Base-by-base conservation (phyloP, 2,329 filamentous ascomycete genomes). In the Phaeosphaeriaceae sp. region DNA sequence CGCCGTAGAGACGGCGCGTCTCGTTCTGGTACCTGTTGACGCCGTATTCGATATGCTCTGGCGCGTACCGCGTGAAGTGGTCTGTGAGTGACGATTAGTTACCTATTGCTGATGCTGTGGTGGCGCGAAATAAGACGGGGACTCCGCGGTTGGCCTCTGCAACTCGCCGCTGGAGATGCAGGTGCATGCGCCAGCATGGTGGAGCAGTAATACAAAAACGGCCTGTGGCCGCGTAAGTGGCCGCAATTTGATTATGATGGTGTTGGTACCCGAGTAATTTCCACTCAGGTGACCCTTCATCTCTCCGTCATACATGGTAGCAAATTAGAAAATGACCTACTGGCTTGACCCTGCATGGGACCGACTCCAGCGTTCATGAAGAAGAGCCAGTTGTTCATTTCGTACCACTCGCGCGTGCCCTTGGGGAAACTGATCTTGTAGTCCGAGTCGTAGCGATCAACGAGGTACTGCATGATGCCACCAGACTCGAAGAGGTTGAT, bases 401-500 rank as follows among this genome's bases (percentile, higher is more conserved):
- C 91, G 79, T 91, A 93, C 77, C 89, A 86, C 78, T 97, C 93
- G 49, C 88, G 83, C 7, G 87, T 86, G 13, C 88, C 92, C 22
- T 79, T 79, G 0, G 92, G 91, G 75, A 91, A 97, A 47, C 89
- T 93, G 59, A 97, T 86, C 81, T 93, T 94, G 83, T 95, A 82
- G 54, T 94, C 90, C 26, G 83, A 85, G 78, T 97, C 93, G 76
- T 97, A 97, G 59, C 88, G 86, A 53, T 93, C 90, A 19, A 91
- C 88, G 6, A 97, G 85, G 76, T 97, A 97, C 77, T 93, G 88
- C 80, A 96, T 82, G 74, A 97, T 95, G 64, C 89, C 87, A 57
- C 92, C 93, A 63, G 88, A 91, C 79, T 97, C 93, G 73, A 96
- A 97, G 19, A 97, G 77, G 57, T 86, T 84, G 74, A 97, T 92